A percentile compares a stretch with the other conserved stretches of the same genome.
These are phyloP conservation scores for Citrus hindsii DNA, from an alignment of 345 rosid genomes.

Conservation along the genomic window DNA sequence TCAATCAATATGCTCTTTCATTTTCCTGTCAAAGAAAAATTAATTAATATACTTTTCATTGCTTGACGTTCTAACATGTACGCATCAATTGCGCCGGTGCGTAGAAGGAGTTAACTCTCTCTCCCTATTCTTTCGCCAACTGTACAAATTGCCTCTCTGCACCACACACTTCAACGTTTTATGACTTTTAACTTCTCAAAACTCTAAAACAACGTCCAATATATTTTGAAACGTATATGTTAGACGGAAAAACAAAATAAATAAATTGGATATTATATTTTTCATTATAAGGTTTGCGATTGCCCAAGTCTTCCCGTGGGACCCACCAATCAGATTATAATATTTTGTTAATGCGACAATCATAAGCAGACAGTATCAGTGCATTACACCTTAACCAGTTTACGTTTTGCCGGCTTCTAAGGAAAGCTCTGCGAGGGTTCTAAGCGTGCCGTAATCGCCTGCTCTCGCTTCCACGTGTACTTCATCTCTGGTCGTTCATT, in stretches of 20 bases:
- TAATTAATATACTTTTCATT: too few relatives aligned
- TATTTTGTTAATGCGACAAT: not conserved
- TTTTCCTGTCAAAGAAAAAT: too few relatives aligned
- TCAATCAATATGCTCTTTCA: too few relatives aligned
- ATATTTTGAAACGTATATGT: not conserved
- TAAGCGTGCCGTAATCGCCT: not conserved
- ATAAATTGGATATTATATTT: not conserved
- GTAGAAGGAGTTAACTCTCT: too few relatives aligned
- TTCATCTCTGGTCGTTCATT: not conserved
- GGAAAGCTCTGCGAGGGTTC: not conserved
- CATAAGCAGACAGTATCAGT: conserved; percentile 4
- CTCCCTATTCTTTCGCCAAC: too few relatives aligned
- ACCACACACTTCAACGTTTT: too few relatives aligned
- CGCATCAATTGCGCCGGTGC: too few relatives aligned
- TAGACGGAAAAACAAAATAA: not conserved
- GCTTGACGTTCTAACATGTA: too few relatives aligned
- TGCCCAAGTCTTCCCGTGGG: not conserved
- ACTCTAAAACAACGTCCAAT: too few relatives aligned
- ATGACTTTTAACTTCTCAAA: too few relatives aligned
- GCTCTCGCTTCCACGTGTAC: not conserved
- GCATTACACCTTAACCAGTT: conserved; percentile 1
- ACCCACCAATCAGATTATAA: conserved; percentile 3
- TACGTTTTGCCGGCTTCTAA: conserved; percentile 13
- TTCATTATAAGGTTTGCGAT: not conserved
- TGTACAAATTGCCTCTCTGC: too few relatives aligned